A percentile compares a stretch with the other conserved stretches of the same genome.
These are phyloP conservation scores for Annulohypoxylon nitens DNA, from an alignment of 495 filamentous ascomycete genomes.

Conservation along the genomic window DNA sequence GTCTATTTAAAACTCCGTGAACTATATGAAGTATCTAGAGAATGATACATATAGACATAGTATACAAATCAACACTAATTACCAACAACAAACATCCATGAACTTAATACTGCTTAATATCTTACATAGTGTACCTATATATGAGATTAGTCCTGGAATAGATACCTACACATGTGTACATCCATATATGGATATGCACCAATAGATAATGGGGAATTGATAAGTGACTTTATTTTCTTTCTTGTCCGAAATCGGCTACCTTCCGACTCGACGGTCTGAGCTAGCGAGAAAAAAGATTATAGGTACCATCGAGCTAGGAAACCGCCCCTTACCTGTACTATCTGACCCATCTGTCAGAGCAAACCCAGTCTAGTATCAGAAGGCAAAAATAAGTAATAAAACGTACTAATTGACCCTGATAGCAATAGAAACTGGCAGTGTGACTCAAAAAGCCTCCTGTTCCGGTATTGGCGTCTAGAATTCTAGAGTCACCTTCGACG, in stretches of 20 bases:
- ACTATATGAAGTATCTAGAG: background rate
- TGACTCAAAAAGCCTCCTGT: slow-evolving; percentile 35
- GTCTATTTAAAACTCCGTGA: too few species aligned
- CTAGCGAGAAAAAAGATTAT: slow-evolving; percentile 12
- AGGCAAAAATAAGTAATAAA: slow-evolving; percentile 28
- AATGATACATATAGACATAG: background rate
- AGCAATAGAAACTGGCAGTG: slow-evolving; percentile 14
- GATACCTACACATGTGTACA: background rate
- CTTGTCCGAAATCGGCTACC: slow-evolving; percentile 44
- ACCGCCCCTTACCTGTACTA: slow-evolving; percentile 7
- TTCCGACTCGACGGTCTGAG: slow-evolving; percentile 17
- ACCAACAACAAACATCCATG: background rate
- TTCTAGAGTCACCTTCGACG: slow-evolving; percentile 10
- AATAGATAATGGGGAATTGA: slow-evolving; percentile 32
- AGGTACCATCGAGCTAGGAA: slow-evolving; percentile 23
- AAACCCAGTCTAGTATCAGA: slow-evolving; percentile 23
- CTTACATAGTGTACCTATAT: background rate
- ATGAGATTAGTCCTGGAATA: background rate
- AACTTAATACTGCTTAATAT: background rate
- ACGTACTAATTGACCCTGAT: slow-evolving; percentile 14
- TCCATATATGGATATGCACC: slow-evolving; percentile 21
- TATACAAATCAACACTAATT: background rate
- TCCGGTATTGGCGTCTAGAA: slow-evolving; percentile 12
- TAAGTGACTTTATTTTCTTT: slow-evolving; percentile 21
- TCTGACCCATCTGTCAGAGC: background rate